These are phyloP conservation scores for Boletus pseudo-olivaceus DNA, from an alignment of 768 basidiomycete species.

Conservation along the genomic window DNA sequence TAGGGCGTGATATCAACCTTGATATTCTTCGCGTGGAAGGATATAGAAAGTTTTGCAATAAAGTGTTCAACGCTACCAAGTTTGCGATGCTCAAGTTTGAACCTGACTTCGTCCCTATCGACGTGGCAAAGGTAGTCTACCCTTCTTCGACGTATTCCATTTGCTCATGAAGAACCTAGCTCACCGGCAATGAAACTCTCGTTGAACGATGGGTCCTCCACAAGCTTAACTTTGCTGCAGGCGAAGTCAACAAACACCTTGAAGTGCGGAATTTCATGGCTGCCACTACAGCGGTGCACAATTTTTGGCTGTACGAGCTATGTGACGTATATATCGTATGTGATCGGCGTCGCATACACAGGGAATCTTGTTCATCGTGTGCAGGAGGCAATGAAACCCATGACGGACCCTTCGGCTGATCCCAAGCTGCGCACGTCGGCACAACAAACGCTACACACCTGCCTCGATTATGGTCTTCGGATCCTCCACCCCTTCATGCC, in stretches of 20 bases:
- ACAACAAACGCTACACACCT: slow-evolving; percentile 94
- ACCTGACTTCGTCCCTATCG: slow-evolving; percentile 71
- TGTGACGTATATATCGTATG: slow-evolving; percentile 97
- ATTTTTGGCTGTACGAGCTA: slow-evolving; percentile 98
- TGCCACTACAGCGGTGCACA: slow-evolving; percentile 80
- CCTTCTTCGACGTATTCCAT: background rate
- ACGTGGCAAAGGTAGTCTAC: slow-evolving; percentile 57
- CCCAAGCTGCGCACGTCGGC: slow-evolving; percentile 68
- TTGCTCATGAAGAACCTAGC: slow-evolving; percentile 42
- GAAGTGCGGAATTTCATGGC: slow-evolving; percentile 88
- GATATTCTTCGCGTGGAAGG: slow-evolving; percentile 96
- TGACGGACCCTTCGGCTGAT: slow-evolving; percentile 79
- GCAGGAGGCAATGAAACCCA: slow-evolving; percentile 98
- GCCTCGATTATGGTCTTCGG: slow-evolving; percentile 85
- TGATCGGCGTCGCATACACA: slow-evolving; percentile 6
- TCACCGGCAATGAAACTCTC: slow-evolving; percentile 84
- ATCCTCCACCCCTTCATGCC: slow-evolving; percentile 99
- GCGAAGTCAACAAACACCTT: slow-evolving; percentile 72
- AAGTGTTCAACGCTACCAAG: slow-evolving; percentile 98
- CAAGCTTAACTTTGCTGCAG: slow-evolving; percentile 81
- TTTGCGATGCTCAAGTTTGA: slow-evolving; percentile 99
- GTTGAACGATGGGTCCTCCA: slow-evolving; percentile 96
- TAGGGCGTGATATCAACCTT: slow-evolving; percentile 95
- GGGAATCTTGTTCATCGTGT: slow-evolving; percentile 1
- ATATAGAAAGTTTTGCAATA: slow-evolving; percentile 99